Percentiles rank a stretch among this genome's conserved stretches.
Conservation (phyloP, 495 filamentous ascomycete species). For the Penicillium psychrofluorescens region DNA sequence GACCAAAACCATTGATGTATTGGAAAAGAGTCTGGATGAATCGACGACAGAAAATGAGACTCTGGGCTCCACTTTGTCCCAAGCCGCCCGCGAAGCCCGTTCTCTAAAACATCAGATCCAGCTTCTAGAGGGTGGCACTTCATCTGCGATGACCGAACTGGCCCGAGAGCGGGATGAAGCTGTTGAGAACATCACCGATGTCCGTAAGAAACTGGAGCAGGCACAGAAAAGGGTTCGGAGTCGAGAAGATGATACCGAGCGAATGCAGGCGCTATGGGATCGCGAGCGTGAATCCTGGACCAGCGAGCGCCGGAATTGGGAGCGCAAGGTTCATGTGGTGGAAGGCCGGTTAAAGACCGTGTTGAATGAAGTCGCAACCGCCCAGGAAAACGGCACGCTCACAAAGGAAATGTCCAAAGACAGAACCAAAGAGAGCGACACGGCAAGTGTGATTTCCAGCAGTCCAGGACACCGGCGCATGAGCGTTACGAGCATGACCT, state of each 20-base stretch:
- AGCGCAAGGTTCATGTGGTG: conserved; percentile 77
- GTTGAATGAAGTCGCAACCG: conserved; percentile 73
- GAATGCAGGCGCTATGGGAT: conserved; percentile 68
- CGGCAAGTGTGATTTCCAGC: conserved; percentile 66
- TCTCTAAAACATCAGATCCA: conserved; percentile 79
- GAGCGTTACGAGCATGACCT: conserved; percentile 59
- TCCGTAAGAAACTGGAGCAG: conserved; percentile 70
- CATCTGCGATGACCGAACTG: conserved; percentile 73
- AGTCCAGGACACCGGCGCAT: conserved; percentile 52
- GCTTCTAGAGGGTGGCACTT: conserved; percentile 77
- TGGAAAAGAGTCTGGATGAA: conserved; percentile 69
- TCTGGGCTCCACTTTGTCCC: conserved; percentile 50
- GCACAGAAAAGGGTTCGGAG: conserved; percentile 68
- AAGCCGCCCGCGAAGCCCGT: conserved; percentile 64
- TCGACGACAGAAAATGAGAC: conserved; percentile 67
- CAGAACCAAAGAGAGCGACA: conserved; percentile 55
- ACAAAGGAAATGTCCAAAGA: conserved; percentile 26
- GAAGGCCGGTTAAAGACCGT: conserved; percentile 80
- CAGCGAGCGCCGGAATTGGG: conserved; percentile 68
- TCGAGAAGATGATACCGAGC: conserved; percentile 77
- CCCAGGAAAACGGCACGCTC: conserved; percentile 47
- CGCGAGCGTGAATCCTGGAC: conserved; percentile 79
- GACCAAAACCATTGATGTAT: conserved; percentile 68
- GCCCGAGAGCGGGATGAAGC: conserved; percentile 83
- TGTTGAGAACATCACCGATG: conserved; percentile 62